Base-by-base conservation (phyloP, 495 filamentous ascomycete species). In the Hypoxylon crocopeplum region DNA sequence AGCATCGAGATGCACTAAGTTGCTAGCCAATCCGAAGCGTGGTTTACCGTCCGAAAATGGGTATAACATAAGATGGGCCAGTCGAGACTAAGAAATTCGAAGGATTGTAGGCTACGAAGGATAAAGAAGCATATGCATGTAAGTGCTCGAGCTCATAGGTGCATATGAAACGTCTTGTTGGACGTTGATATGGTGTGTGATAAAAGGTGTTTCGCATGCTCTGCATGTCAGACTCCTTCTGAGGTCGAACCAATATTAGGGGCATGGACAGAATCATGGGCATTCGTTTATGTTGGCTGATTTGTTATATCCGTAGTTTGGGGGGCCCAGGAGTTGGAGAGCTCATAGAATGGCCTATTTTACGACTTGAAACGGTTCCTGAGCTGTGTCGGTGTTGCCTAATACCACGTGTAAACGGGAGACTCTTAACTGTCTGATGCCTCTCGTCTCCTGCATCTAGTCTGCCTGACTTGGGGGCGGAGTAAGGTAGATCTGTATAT, bases 151-250 rank as follows among this genome's bases (percentile, higher is more conserved):
- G 38, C 6, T 41, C 8, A 13, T 19, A 19, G 2, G 8, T 34
- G 32, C 13, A 13, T 46, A 42, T 42, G 55, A 59, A 51, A 59
- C 47, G 17, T 13, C 21, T 10, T 45, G 38, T 49, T 44, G 44
- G 45, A 13, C 20, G 25, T 37, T 27, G 47, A 33, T 6, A 24
- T 5, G 25, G 25, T 10, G 5, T 29, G 10, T n/a, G n/a, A 27
- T 3, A 27, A 4, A 27, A 13, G 17, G 46, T 21, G 51, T 55
- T 51, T 62, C 41, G 32, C 17, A 55, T 56, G 34, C 16, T 33
- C 33, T 42, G 46, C 38, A 48, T 17, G 42, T 27, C 21, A 60
- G 36, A 45, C 56, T 62, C 59, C 51, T 62, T n/a, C 45, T n/a
- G n/a, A n/a, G n/a, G n/a, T n/a, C n/a, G n/a, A n/a, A n/a, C n/a